Evolutionary conservation across 208 protist species (phyloP), one percentile per base, ranked within the genome.

Genomic region (Kentomonas sorsogonicus): DNA sequence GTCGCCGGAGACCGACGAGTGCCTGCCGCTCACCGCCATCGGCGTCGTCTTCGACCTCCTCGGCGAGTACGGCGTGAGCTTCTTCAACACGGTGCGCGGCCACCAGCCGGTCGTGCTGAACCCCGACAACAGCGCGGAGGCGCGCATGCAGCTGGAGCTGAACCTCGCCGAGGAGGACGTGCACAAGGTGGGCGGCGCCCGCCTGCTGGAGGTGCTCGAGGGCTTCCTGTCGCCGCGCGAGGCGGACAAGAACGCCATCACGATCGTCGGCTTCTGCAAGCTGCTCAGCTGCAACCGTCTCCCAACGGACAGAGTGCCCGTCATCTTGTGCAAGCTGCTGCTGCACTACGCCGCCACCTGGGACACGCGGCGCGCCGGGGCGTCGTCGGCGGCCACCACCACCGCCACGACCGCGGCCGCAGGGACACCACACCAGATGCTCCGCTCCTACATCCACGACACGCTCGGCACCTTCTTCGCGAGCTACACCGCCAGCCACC

Each of bases 241-340:
- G 52, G 43, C 46, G 11, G 52, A 63, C 36, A 70, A 48, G 9
- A 43, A 13, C 33, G 20, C 45, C 41, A 66, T 86, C 18, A 47
- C 63, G 22, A 57, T 86, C 9, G 64, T 74, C 13, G 89, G 89
- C 7, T 89, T 90, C 54, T 91, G 85, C 60, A 95, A 95, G 69
- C 69, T 95, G 43, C 71, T 95, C 18, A 90, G 81, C 46, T 86
- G 80, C 67, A 95, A 92, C 58, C 89, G 89, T 29, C 56, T 95
- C 18, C 79, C 83, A 7, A 52, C 63, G 2, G 72, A 76, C 3
- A 53, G 64, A 20, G 68, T 86, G 31, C 66, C 73, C 39, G 59
- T 74, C 25, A 65, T 93, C 3, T 55, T 95, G 16, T 68, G 79
- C 15, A 56, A 80, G 44, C 76, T 95, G 52, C 72, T 89, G 10